Conservation (phyloP, 805 yeast species). For the Wickerhamiella australiensis region DNA sequence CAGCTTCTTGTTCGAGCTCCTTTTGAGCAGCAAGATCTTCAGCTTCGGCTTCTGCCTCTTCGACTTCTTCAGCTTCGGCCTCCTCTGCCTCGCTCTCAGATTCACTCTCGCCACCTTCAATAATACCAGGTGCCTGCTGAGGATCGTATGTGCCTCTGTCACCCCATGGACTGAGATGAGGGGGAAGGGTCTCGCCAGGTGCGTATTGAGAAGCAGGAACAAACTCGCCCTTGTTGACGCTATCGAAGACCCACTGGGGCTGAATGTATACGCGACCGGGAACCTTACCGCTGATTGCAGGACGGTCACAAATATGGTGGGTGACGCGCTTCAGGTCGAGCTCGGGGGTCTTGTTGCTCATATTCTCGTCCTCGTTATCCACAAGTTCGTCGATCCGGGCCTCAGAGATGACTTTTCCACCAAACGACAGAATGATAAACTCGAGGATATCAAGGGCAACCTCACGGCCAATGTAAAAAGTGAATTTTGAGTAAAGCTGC, state of each 20-base stretch:
- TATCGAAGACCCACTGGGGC: constrained; percentile 97
- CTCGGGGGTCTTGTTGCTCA: constrained; percentile 29
- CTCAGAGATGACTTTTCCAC: constrained; percentile 79
- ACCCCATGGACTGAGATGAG: constrained; percentile 98
- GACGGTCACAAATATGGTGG: constrained; percentile 92
- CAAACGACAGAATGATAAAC: constrained; percentile 72
- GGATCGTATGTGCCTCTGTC: constrained; percentile 89
- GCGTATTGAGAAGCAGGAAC: constrained; percentile 71
- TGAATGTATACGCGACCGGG: constrained; percentile 90
- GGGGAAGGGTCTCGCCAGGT: constrained; percentile 92
- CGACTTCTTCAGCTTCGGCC: constrained; percentile 19
- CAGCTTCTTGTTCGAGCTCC: constrained; percentile 82
- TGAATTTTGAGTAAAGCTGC: constrained; percentile 55
- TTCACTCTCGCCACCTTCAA: constrained; percentile 37
- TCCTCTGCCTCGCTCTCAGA: constrained; percentile 42
- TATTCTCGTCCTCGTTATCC: constrained; percentile 36
- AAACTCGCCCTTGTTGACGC: constrained; percentile 63
- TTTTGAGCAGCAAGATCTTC: constrained; percentile 50
- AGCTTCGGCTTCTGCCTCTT: constrained; percentile 25
- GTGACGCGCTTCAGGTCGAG: constrained; percentile 61
- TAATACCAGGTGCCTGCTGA: constrained; percentile 21
- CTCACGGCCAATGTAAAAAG: constrained; percentile 87
- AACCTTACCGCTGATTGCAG: constrained; percentile 59
- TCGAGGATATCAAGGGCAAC: constrained; percentile 87
- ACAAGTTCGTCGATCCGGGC: constrained; percentile 68